Evolutionary conservation across 2,329 filamentous ascomycete species (phyloP).

Genomic region (Pyrenophora graminea): DNA sequence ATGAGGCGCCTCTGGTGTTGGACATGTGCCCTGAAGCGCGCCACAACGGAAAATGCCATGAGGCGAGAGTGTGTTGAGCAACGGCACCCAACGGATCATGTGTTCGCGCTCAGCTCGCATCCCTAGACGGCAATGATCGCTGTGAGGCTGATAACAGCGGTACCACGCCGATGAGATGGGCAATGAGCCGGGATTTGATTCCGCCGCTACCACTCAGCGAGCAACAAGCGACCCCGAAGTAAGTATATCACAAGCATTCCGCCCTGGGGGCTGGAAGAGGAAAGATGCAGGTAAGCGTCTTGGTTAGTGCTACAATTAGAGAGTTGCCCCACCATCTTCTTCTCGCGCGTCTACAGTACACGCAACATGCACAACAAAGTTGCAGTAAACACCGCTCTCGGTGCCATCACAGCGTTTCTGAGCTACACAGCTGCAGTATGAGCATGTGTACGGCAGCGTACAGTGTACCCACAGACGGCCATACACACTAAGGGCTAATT

Average conservation of each 20-base stretch:
- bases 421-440: slow-evolving; percentile 1
- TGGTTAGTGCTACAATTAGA: slow-evolving; percentile 9
- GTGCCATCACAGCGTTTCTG: slow-evolving; percentile 3
- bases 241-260: not conserved
- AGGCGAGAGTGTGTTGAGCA: not conserved
- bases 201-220: too few relatives aligned
- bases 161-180: too few relatives aligned
- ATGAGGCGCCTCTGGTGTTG: slow-evolving; percentile 20
- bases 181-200: too few relatives aligned
- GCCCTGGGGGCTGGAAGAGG: slow-evolving; percentile 6
- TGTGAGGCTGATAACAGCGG: slow-evolving; percentile 9
- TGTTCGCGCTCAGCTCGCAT: not conserved
- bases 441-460: slow-evolving; percentile 15
- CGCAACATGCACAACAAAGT: slow-evolving; percentile 1
- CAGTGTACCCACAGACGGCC: slow-evolving; percentile 4
- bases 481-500: slow-evolving; percentile 6
- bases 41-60: not conserved
- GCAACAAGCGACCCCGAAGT: not conserved
- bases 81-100: slow-evolving; percentile 8
- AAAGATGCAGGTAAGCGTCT: slow-evolving; percentile 4
- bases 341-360: slow-evolving; percentile 1
- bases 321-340: slow-evolving; percentile 10
- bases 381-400: slow-evolving; percentile 7
- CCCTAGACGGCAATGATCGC: not conserved
- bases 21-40: slow-evolving; percentile 9